Evolutionary conservation across 2,329 filamentous ascomycete species (phyloP).

Genomic region (Tolypocladium sp.): DNA sequence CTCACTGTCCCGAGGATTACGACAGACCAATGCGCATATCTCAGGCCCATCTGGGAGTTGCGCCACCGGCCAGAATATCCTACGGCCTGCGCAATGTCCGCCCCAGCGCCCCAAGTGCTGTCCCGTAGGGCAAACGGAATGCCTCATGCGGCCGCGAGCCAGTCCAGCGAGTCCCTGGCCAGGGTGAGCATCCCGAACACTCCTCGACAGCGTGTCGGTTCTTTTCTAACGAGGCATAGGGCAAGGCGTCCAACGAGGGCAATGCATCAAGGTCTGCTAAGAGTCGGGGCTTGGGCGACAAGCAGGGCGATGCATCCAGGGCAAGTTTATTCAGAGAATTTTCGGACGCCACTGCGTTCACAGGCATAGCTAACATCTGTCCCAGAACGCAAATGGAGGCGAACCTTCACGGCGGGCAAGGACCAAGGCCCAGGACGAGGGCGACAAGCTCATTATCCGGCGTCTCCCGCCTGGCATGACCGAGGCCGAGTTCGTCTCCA

Average conservation of each 20-base stretch:
- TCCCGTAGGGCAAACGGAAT: conserved; percentile 25
- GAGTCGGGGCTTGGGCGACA: conserved; percentile 15
- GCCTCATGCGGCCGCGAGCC: conserved; percentile 12
- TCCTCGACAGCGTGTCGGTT: not conserved
- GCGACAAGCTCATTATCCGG: conserved; percentile 77
- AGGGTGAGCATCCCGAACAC: conserved; percentile 14
- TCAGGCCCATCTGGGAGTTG: conserved; percentile 1
- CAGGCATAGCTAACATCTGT: not conserved
- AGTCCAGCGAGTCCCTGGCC: conserved; percentile 13
- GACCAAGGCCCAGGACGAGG: conserved; percentile 29
- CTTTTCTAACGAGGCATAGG: conserved; percentile 5
- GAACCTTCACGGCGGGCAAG: conserved; percentile 20
- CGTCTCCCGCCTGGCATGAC: conserved; percentile 81
- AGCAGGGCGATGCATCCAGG: conserved; percentile 16
- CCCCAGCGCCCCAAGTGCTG: conserved; percentile 23
- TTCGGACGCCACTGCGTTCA: not conserved
- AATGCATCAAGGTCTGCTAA: not conserved
- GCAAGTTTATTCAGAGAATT: conserved; percentile 10
- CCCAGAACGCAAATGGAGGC: conserved; percentile 13
- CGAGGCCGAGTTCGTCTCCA: conserved; percentile 61
- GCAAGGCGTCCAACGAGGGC: conserved; percentile 1
- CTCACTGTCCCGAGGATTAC: not conserved
- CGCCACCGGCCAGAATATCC: conserved; percentile 8
- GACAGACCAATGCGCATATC: conserved; percentile 6
- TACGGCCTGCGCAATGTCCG: conserved; percentile 27